Conservation (phyloP, 805 yeast genomes). For the Metschnikowia shivogae region DNA sequence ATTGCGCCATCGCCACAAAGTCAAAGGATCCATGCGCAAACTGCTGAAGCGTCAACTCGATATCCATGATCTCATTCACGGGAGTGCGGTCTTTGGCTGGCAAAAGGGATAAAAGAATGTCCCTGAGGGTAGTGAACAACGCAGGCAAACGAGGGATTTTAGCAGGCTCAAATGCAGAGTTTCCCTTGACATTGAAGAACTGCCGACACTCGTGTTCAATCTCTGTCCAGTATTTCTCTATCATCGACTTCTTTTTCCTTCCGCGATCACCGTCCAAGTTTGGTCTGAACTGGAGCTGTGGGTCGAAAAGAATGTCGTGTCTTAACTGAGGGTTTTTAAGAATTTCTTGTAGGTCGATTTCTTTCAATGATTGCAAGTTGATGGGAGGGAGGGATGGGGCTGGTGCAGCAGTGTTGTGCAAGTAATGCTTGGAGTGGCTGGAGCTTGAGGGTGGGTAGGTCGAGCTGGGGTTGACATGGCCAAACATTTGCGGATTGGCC, state of each 20-base stretch:
- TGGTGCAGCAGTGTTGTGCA: conserved; percentile 2
- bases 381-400: conserved; percentile 71
- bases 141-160: conserved; percentile 53
- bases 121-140: conserved; percentile 72
- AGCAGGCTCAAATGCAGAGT: conserved; percentile 13
- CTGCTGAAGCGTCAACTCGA: conserved; percentile 73
- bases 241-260: conserved; percentile 64
- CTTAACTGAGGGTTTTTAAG: conserved; percentile 87
- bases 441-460: conserved; percentile 7
- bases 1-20: conserved; percentile 62
- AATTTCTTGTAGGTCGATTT: conserved; percentile 83
- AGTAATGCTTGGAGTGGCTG: conserved; percentile 8
- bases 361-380: conserved; percentile 73
- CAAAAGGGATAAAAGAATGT: conserved; percentile 66
- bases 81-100: conserved; percentile 70
- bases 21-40: conserved; percentile 66
- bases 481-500: conserved; percentile 20
- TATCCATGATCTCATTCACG: conserved; percentile 70
- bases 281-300: conserved; percentile 86
- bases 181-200: conserved; percentile 22
- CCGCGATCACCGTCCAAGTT: conserved; percentile 91
- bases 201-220: conserved; percentile 63
- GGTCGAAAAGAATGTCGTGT: conserved; percentile 90
- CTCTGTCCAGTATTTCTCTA: conserved; percentile 82
- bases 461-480: conserved; percentile 5